Conservation (phyloP, 208 protist species). For the Trypanosoma brucei region DNA sequence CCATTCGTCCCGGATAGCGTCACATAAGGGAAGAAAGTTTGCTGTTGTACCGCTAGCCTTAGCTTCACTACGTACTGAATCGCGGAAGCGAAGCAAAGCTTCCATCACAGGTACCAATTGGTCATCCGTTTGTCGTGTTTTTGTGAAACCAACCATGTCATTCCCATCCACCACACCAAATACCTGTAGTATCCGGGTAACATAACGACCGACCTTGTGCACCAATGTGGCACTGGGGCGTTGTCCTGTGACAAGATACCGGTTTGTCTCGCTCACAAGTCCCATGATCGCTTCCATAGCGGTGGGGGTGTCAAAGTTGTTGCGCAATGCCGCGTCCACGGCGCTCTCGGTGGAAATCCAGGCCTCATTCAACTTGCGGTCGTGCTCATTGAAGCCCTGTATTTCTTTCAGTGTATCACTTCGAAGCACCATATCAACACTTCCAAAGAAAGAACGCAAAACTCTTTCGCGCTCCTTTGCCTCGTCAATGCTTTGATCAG, state of each 20-base stretch:
- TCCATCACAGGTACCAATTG: constrained; percentile 58
- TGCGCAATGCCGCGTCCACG: constrained; percentile 82
- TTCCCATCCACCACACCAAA: constrained; percentile 89
- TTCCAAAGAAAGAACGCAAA: constrained; percentile 83
- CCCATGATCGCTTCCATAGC: constrained; percentile 66
- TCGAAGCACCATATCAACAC: constrained; percentile 57
- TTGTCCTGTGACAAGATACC: constrained; percentile 65
- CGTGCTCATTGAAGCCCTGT: constrained; percentile 45
- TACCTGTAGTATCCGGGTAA: constrained; percentile 89
- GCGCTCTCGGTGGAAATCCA: constrained; percentile 45
- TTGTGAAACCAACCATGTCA: constrained; percentile 56
- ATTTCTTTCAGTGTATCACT: constrained; percentile 30
- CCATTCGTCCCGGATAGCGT: constrained; percentile 73
- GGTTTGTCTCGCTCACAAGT: constrained; percentile 80
- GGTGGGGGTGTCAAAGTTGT: constrained; percentile 94
- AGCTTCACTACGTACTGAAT: constrained; percentile 56
- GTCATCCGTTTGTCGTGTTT: constrained; percentile 20
- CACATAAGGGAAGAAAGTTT: constrained; percentile 68
- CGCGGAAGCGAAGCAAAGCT: constrained; percentile 69
- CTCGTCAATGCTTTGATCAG: constrained; percentile 85
- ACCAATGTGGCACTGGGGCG: constrained; percentile 66
- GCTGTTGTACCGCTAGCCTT: constrained; percentile 4
- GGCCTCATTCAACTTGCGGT: constrained; percentile 44
- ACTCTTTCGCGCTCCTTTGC: constrained; percentile 74
- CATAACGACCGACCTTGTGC: constrained; percentile 70